Evolutionary conservation across 345 rosid species (phyloP).

Genomic region (Eucalyptus globulus): DNA sequence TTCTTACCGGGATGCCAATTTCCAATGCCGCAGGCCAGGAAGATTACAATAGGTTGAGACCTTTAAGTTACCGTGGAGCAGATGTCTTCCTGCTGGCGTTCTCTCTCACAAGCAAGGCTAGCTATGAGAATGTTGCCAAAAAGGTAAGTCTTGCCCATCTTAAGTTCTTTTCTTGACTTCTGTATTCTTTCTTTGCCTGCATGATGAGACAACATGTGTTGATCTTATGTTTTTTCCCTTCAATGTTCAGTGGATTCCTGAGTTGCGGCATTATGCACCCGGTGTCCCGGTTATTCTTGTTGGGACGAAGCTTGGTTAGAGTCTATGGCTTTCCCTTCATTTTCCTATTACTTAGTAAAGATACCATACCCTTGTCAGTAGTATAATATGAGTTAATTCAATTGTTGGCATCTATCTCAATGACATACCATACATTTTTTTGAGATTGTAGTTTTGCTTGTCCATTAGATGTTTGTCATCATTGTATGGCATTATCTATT

Average conservation of each 20-base stretch:
- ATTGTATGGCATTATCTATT: background rate
- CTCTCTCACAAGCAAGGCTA: conserved; percentile 35
- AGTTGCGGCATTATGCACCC: conserved; percentile 35
- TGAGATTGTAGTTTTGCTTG: background rate
- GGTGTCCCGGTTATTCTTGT: conserved; percentile 81
- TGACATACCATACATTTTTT: background rate
- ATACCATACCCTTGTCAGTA: background rate
- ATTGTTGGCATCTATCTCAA: background rate
- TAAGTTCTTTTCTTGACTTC: background rate
- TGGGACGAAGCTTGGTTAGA: conserved; percentile 77
- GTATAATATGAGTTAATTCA: background rate
- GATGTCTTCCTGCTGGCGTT: conserved; percentile 36
- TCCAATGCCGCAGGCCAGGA: conserved; percentile 21
- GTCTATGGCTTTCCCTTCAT: background rate
- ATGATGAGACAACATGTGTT: background rate
- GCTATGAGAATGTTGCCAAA: conserved; percentile 30
- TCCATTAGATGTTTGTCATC: background rate
- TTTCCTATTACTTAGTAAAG: background rate
- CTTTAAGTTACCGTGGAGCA: conserved; percentile 37
- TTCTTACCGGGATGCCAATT: background rate
- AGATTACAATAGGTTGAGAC: conserved; percentile 36
- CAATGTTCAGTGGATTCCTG: conserved; percentile 30
- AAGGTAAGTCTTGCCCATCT: conserved; percentile 3
- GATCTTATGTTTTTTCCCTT: background rate
- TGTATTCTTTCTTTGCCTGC: background rate